Conservation (phyloP, 129 eudicot species). For the Flaveria sonorensis region DNA sequence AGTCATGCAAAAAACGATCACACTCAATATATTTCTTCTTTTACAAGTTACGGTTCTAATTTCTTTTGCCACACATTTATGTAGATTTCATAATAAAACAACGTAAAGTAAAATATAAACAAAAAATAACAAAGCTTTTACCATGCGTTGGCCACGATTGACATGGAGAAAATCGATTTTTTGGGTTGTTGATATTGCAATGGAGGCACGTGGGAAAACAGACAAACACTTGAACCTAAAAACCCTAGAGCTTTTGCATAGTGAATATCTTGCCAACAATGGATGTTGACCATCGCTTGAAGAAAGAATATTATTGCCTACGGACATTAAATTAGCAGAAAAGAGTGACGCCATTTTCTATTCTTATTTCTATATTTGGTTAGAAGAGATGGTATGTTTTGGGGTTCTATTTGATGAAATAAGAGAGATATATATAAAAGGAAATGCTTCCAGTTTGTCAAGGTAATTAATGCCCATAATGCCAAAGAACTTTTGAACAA, state of each 20-base stretch:
- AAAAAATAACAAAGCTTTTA: background rate
- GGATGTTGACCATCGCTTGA: slow-evolving; percentile 15
- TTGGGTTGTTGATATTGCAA: slow-evolving; percentile 8
- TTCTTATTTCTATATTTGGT: background rate
- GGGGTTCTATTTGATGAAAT: background rate
- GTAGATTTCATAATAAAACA: background rate
- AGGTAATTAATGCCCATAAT: too few species aligned
- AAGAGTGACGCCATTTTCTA: background rate
- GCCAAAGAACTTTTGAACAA: background rate
- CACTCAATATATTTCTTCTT: background rate
- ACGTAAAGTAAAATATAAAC: background rate
- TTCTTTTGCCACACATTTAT: too few species aligned
- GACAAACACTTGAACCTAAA: background rate
- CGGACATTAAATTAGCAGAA: background rate
- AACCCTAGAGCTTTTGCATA: slow-evolving; percentile 19
- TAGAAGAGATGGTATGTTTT: background rate
- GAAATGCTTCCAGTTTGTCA: too few species aligned
- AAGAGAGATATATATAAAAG: background rate
- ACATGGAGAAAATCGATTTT: background rate
- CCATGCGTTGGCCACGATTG: background rate
- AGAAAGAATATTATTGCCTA: background rate
- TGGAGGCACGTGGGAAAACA: slow-evolving; percentile 11
- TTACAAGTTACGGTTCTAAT: background rate
- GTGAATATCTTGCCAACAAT: slow-evolving; percentile 4
- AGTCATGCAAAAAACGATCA: background rate